Base-by-base conservation (phyloP, 2,329 filamentous ascomycete species). In the Microcera coccophila region DNA sequence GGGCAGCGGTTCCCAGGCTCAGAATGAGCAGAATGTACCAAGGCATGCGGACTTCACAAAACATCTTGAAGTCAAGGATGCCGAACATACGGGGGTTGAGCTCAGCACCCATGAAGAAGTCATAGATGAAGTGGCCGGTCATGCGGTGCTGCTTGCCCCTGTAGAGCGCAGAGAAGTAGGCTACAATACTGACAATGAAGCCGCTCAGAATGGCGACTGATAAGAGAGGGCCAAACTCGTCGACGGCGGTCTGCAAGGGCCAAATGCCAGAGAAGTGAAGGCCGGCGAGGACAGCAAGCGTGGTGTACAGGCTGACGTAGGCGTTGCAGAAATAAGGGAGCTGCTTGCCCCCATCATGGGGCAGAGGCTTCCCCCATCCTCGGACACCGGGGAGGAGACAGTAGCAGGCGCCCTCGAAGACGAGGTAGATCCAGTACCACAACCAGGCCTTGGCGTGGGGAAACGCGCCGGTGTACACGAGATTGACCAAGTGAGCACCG, bases 261-360 rank as follows among this genome's bases (percentile, higher is more conserved):
- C 96, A 97, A 45, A 90, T 54, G 20, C 89, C 89, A 12, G 84
- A 85, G 61, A 86, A 81, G 69, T 98, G 93, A 39, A 97, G 78
- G 7, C 63, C 68, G n/a, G 78, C 71, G 29, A 84, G 81, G 26
- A 89, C 68, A 9, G 75, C 72, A 54, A 96, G 86, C 53, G 88
- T 97, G 34, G 83, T 78, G 71, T 95, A 98, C 66, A 95, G 89
- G 47, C 87, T 91, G 69, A 75, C 79, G 57, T 91, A 84, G 48
- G 82, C 93, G 34, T 90, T 95, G 78, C 93, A 98, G 73, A 91
- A 96, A 75, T 98, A 98, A 50, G 78, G 77, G 46, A 98, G 78
- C 71, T 94, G 87, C 75, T 90, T 87, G 59, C 88, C 88, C 45
- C 82, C 83, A 59, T 84, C 76, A 62, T 94, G 87, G 17, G 84